These are phyloP conservation scores for Prunus yedoensis DNA, from an alignment of 331 rosid species.

Conservation along the genomic window DNA sequence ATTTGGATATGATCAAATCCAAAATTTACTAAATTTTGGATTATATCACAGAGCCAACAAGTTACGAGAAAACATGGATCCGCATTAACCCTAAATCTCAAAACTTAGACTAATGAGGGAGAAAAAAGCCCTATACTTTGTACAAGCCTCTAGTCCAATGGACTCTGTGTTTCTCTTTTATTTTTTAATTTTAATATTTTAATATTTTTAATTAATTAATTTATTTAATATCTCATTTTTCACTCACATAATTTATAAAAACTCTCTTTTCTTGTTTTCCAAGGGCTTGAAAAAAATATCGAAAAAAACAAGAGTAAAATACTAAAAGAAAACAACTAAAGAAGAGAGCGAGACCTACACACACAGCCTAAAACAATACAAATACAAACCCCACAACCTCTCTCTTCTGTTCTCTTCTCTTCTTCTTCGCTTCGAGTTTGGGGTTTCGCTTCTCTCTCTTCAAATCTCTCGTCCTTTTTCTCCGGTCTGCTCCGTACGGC, in stretches of 20 bases:
- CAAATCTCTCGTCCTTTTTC: constrained; percentile 11
- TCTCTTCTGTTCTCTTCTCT: neutral
- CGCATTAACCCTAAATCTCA: too few relatives aligned
- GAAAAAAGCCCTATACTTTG: too few relatives aligned
- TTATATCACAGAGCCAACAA: too few relatives aligned
- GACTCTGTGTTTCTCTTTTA: too few relatives aligned
- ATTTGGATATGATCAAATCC: too few relatives aligned
- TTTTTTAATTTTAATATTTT: too few relatives aligned
- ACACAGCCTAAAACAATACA: neutral
- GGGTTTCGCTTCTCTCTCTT: constrained; percentile 21
- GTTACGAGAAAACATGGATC: too few relatives aligned
- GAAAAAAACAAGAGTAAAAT: neutral
- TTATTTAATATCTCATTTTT: neutral
- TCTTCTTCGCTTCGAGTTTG: constrained; percentile 9
- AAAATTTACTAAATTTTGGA: too few relatives aligned
- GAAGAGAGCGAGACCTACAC: constrained; percentile 14
- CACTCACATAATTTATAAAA: constrained; percentile 8
- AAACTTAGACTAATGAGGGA: too few relatives aligned
- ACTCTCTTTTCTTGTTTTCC: constrained; percentile 3
- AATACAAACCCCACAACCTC: constrained; percentile 22
- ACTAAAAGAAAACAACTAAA: neutral
- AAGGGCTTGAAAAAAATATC: constrained; percentile 17
- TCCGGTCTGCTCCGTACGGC: constrained; percentile 19
- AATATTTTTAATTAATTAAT: too few relatives aligned
- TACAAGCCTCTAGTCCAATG: too few relatives aligned